phyloP scores from a whole-genome alignment of 108 stramenopile genomes.

The Pseudonitzschia multistriata region DNA sequence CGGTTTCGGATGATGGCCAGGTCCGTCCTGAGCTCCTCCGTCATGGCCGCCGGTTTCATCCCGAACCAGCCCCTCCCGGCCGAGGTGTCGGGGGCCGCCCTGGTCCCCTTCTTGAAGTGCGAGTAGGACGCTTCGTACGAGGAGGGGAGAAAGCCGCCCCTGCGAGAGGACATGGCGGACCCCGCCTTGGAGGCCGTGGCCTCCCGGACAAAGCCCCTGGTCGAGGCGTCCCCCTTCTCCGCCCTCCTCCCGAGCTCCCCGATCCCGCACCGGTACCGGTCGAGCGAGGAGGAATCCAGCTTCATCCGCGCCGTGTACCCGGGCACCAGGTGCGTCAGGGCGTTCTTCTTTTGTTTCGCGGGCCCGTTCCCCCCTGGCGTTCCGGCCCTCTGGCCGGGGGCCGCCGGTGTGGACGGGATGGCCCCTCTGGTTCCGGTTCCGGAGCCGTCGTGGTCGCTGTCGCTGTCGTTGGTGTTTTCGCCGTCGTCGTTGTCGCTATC shows the following conservation, averaged over 20 bases:
- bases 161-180: constrained; percentile 5
- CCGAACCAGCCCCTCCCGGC: constrained; percentile 80
- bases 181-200: constrained; percentile 27
- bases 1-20: constrained; percentile 80
- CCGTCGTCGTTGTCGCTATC: too few relatives aligned
- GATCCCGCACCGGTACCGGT: constrained; percentile 30
- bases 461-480: too few relatives aligned
- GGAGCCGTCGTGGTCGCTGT: neutral
- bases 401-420: too few relatives aligned
- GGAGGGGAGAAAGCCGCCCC: constrained; percentile 16
- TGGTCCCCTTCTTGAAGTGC: constrained; percentile 48
- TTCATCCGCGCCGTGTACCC: constrained; percentile 77
- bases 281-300: constrained; percentile 51
- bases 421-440: neutral
- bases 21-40: constrained; percentile 56
- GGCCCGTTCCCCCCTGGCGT: too few relatives aligned
- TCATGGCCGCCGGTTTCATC: constrained; percentile 63
- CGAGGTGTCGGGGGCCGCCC: constrained; percentile 37
- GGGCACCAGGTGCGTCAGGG: constrained; percentile 70
- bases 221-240: constrained; percentile 38
- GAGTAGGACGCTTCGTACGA: constrained; percentile 36
- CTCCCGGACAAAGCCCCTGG: constrained; percentile 30
- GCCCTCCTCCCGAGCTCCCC: constrained; percentile 45
- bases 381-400: neutral
- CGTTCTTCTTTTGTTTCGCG: constrained; percentile 42